phyloP scores from a whole-genome alignment of 2,329 filamentous ascomycete species.

The Penicillium sp. region DNA sequence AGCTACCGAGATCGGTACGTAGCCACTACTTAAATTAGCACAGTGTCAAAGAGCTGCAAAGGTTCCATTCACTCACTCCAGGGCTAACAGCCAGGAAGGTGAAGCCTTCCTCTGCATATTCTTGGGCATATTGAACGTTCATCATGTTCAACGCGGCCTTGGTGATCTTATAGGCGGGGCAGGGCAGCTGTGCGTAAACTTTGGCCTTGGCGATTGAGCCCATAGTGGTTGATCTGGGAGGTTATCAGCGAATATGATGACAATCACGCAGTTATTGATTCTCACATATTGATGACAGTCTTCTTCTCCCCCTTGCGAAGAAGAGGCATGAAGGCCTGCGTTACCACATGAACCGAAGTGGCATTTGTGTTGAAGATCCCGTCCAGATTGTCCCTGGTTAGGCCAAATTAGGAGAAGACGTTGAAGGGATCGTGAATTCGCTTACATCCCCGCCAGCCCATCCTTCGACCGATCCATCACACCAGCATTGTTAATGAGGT shows the following conservation, averaged over 20 bases:
- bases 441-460: constrained; percentile 26
- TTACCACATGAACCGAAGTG: constrained; percentile 39
- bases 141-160: constrained; percentile 50
- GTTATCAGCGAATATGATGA: background rate
- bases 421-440: background rate
- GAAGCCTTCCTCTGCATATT: constrained; percentile 40
- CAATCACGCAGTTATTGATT: background rate
- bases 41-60: background rate
- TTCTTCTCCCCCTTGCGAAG: constrained; percentile 40
- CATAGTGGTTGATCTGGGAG: constrained; percentile 38
- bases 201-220: constrained; percentile 39
- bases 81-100: constrained; percentile 43
- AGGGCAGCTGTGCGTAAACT: constrained; percentile 12
- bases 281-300: constrained; percentile 45
- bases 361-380: constrained; percentile 44
- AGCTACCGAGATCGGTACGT: constrained; percentile 43
- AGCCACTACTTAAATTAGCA: constrained; percentile 40
- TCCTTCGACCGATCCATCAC: constrained; percentile 18
- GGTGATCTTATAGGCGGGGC: constrained; percentile 45
- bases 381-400: constrained; percentile 34
- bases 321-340: constrained; percentile 38
- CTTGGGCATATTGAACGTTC: constrained; percentile 36
- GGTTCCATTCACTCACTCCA: constrained; percentile 37
- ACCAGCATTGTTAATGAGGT: constrained; percentile 47
- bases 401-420: background rate